phyloP scores from a whole-genome alignment of 2,329 filamentous ascomycete species.

The Clarireedia hainanense region DNA sequence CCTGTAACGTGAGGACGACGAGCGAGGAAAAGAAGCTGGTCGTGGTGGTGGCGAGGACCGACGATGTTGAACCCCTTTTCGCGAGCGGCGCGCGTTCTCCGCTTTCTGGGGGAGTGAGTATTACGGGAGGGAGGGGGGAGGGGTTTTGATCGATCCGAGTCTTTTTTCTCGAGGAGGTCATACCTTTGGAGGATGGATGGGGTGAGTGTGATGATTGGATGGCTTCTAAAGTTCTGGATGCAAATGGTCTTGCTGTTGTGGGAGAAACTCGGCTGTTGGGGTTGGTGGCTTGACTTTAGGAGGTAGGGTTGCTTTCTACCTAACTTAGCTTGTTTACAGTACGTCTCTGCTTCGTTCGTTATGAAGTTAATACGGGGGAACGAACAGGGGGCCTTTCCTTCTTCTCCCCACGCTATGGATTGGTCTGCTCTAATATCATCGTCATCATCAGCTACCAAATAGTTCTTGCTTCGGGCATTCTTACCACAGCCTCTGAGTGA shows the following conservation, averaged over 20 bases:
- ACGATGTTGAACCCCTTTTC: slow-evolving; percentile 9
- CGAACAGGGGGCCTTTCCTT: slow-evolving; percentile 15
- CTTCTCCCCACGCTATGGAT: slow-evolving; percentile 16
- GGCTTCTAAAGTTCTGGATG: slow-evolving; percentile 21
- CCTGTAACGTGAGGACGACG: background rate
- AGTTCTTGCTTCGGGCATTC: slow-evolving; percentile 10
- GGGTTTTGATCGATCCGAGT: slow-evolving; percentile 42
- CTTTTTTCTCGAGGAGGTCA: slow-evolving; percentile 17
- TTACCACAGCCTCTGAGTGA: slow-evolving; percentile 11
- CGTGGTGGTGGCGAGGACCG: too few relatives aligned
- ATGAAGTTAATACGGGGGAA: background rate
- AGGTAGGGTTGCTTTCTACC: slow-evolving; percentile 8
- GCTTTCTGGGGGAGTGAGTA: slow-evolving; percentile 40
- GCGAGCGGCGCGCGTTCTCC: slow-evolving; percentile 21
- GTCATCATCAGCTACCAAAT: slow-evolving; percentile 15
- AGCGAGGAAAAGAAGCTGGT: background rate
- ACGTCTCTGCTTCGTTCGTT: background rate
- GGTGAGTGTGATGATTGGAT: slow-evolving; percentile 25
- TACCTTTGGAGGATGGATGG: slow-evolving; percentile 21
- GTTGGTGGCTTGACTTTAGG: slow-evolving; percentile 20
- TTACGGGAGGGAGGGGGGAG: slow-evolving; percentile 38
- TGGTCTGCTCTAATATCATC: slow-evolving; percentile 14
- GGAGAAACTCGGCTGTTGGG: slow-evolving; percentile 29
- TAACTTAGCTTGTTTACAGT: slow-evolving; percentile 12
- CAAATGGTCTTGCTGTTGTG: slow-evolving; percentile 28